Evolutionary conservation across 2,329 filamentous ascomycete species (phyloP).

Genomic region (Juglanconis oblonga): DNA sequence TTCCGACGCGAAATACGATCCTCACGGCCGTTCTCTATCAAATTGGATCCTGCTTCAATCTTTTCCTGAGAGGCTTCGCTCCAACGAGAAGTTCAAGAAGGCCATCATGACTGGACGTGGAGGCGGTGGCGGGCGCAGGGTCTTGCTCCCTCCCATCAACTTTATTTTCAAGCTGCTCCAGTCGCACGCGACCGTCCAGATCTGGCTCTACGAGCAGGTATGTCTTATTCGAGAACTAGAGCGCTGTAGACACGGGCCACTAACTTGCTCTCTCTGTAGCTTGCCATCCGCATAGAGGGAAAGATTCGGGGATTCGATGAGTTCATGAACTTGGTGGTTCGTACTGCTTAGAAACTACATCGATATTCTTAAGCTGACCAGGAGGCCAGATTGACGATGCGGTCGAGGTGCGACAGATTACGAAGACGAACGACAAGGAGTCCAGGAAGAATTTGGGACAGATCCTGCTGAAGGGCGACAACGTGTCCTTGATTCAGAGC

Average conservation of each 20-base stretch:
- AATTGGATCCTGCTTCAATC: background rate
- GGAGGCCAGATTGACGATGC: slow-evolving; percentile 71
- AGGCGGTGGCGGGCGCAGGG: slow-evolving; percentile 57
- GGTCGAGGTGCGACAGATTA: slow-evolving; percentile 82
- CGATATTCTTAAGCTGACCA: background rate
- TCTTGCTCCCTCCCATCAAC: slow-evolving; percentile 65
- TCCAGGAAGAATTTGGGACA: slow-evolving; percentile 61
- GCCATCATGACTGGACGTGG: slow-evolving; percentile 56
- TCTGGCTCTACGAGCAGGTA: slow-evolving; percentile 92
- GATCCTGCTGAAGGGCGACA: slow-evolving; percentile 84
- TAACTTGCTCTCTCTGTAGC: slow-evolving; percentile 27
- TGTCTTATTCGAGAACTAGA: background rate
- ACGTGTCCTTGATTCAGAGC: slow-evolving; percentile 76
- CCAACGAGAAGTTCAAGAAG: background rate
- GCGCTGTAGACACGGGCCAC: background rate
- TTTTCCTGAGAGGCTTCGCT: background rate
- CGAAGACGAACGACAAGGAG: slow-evolving; percentile 75
- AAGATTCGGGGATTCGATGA: slow-evolving; percentile 98
- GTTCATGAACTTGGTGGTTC: slow-evolving; percentile 85
- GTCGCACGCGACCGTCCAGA: slow-evolving; percentile 19
- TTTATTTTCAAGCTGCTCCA: slow-evolving; percentile 93
- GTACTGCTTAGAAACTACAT: background rate
- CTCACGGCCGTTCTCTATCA: background rate
- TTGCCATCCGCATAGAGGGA: slow-evolving; percentile 90
- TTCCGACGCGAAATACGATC: background rate